These are phyloP conservation scores for Schizonepeta tenuifolia DNA, from an alignment of 257 asterid genomes.

Conservation along the genomic window DNA sequence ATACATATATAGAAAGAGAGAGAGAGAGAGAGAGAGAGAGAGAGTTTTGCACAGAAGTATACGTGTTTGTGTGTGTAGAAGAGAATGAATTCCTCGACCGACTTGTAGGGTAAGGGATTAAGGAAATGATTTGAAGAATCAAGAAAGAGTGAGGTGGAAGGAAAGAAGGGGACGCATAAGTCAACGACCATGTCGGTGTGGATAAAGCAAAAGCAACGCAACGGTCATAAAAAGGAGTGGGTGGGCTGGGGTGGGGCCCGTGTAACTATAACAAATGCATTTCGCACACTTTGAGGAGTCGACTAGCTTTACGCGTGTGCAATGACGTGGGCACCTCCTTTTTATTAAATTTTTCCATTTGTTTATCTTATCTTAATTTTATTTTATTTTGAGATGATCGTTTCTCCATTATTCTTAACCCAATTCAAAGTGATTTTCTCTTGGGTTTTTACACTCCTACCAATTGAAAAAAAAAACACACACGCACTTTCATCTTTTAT, in stretches of 20 bases:
- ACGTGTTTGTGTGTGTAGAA: neutral
- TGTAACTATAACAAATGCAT: neutral
- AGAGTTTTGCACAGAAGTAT: neutral
- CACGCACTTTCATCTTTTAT: too few species aligned
- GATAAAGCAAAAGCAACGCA: neutral
- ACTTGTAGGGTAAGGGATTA: neutral
- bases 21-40: too few species aligned
- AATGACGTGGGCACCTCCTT: neutral
- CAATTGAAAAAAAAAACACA: too few species aligned
- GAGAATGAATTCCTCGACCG: neutral
- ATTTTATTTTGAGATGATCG: too few species aligned
- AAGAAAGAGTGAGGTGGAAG: slow-evolving; percentile 11
- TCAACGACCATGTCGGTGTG: neutral
- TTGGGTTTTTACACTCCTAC: too few species aligned
- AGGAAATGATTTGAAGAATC: neutral
- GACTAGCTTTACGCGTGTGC: neutral
- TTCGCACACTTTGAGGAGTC: neutral
- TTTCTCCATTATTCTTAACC: too few species aligned
- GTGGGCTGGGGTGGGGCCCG: neutral
- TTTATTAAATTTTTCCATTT: too few species aligned
- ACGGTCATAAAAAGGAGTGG: neutral
- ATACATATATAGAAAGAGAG: too few species aligned
- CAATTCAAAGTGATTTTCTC: too few species aligned
- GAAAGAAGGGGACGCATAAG: neutral
- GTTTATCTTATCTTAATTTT: too few species aligned